Evolutionary conservation across 495 filamentous ascomycete species (phyloP), one percentile per base, ranked within the genome.

Genomic region (Elasticomyces elasticus): DNA sequence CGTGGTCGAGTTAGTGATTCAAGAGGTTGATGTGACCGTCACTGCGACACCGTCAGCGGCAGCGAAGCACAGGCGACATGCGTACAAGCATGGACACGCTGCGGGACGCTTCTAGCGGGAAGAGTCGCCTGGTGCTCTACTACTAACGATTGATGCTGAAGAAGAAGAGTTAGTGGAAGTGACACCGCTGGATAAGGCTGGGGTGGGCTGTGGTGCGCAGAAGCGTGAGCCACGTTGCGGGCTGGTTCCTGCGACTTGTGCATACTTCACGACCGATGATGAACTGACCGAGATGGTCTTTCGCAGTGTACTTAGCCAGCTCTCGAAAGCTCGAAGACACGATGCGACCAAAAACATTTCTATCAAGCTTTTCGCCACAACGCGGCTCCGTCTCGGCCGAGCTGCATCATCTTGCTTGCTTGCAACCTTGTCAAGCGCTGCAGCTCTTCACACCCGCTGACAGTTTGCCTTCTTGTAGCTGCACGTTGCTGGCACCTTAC

Each of bases 21-120:
- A 41, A 31, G 25, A 61, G 26, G 59, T 54, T 6, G 49, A 61
- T 1, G 59, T 61, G 31, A 58, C 54, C 25, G 55, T 61, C 19
- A 61, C 59, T 20, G 49, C 49, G n/a, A 61, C 49, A 2, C 31
- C 59, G 0, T 24, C 54, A 3, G 47, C 48, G 7, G 49, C 12
- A 15, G 28, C 26, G 17, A 26, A 42, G n/a, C 23, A 31, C 42
- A 54, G 26, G 51, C 56, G 56, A 1, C 56, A 59, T 37, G 5
- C 51, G 1, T 35, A 54, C 31, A 54, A 52, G 45, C 56, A 59
- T 31, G 15, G 12, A 9, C 56, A 59, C 22, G 49, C 52, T 24
- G 25, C 35, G 15, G 45, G 42, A 23, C 42, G 42, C 42, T 19
- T 10, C 24, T 45, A 15, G 17, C 24, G n/a, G 19, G n/a, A 27